Evolutionary conservation across 1,139 yeast genomes (phyloP), one percentile per base, ranked within the genome.

Genomic region (Kodamaea alishanica): DNA sequence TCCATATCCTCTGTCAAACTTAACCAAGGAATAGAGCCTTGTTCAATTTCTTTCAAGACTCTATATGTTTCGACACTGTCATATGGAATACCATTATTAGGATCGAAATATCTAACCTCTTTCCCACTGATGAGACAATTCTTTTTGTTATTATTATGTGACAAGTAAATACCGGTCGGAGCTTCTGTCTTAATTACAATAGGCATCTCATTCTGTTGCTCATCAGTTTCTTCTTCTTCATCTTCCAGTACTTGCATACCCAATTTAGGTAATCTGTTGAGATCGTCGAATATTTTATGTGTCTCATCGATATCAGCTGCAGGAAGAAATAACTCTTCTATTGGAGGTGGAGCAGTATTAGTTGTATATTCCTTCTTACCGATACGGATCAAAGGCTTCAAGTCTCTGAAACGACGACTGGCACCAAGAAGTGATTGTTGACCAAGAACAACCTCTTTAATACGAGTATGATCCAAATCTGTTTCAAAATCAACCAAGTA

Each of bases 61-160:
- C 76, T 81, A 56, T 83, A 86, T 7, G 92, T 83, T 36, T 84
- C 94, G 47, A 87, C 87, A 43, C 84, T 83, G 39, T 84, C 76
- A 60, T 90, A 90, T 2, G 96, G 95, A 37, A 89, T 77, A 34
- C 95, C 95, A 28, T 84, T 80, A 32, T 79, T 74, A 0, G 97
- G 97, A 64, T 90, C 97, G 49, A 86, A 83, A 60, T 87, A 90
- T 55, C 80, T 76, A 28, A 94, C 95, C 40, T 82, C 84, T 33
- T 76, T 75, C 9, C 95, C 95, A 2, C 89, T 80, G 33, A 88
- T 78, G 32, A 86, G 73, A 64, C 97, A 90, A 42, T 71, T 67
- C 58, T 78, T 79, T 61, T 80, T 82, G 43, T 70, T 68, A 24
- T 87, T 88, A 56, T 79, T 81, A 25, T 41, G 41, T n/a, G 87